Conservation (phyloP, 1,284 basidiomycete genomes). For the Puccinia horiana region DNA sequence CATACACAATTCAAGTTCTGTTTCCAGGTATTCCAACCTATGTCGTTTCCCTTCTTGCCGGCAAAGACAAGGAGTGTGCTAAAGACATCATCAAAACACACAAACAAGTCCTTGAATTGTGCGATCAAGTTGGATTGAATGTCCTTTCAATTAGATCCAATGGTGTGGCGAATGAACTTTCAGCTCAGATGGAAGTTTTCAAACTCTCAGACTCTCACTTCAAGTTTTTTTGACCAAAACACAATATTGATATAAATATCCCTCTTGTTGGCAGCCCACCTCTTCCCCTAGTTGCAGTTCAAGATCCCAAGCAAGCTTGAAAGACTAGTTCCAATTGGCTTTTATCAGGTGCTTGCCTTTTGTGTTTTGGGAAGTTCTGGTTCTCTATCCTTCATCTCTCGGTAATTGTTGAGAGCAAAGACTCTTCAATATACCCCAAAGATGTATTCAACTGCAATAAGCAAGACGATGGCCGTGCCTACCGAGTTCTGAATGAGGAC, state of each 20-base stretch:
- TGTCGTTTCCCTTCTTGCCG: background rate
- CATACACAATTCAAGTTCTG: too few species aligned
- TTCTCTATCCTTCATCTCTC: background rate
- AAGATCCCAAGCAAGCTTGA: constrained; percentile 11
- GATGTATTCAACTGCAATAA: background rate
- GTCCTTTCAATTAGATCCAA: background rate
- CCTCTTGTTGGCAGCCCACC: constrained; percentile 8
- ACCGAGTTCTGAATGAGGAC: background rate
- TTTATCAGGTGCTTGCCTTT: background rate
- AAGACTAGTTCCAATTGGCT: background rate
- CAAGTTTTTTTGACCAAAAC: background rate
- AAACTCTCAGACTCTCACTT: background rate
- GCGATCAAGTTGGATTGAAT: background rate
- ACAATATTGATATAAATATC: background rate
- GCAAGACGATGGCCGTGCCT: constrained; percentile 14
- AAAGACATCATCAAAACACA: background rate
- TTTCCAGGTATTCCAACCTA: constrained; percentile 1
- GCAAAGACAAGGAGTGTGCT: background rate
- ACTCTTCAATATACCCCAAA: background rate
- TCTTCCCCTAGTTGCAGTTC: too few species aligned
- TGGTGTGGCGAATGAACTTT: background rate
- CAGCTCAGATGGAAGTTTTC: background rate
- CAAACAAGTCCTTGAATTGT: background rate
- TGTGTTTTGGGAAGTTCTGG: constrained; percentile 3
- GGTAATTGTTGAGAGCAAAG: background rate